Base-by-base conservation (phyloP, 202 grass and related monocot species). In the Hordeum pubiflorum region DNA sequence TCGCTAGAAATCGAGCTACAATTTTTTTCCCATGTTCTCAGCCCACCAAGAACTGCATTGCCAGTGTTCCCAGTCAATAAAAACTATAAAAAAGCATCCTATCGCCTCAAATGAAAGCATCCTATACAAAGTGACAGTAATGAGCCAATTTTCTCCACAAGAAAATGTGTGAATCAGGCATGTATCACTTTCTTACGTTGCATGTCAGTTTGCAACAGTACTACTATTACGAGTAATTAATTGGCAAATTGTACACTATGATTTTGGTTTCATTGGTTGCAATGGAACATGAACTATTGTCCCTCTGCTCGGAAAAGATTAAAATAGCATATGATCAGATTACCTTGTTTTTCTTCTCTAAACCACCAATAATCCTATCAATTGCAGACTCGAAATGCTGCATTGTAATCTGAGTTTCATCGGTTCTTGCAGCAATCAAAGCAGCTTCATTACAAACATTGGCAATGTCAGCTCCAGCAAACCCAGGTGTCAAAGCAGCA, bases 291-390 rank as follows among this genome's bases (percentile, higher is more conserved):
- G 22, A 24, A 8, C 2, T 52, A 43, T 4, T 72, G 69, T 24
- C 41, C 11, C 15, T 32, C 5, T 10, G 15, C 2, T 10, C 24
- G 2, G 6, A 72, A 43, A n/a, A 11, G 8, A 32, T 27, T 22
- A 38, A 62, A 69, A 20, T 54, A 79, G 81, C 54, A 46, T 43
- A 20, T 4, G 7, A 31, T 58, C 76, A 79, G 13, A 63, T 86
- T 85, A 95, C 96, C 90, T 89, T 99, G 76, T 99, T 95, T 91
- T 93, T 99, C 96, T 99, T 99, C 80, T 98, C 96, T 55, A 98
- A 81, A 38, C 96, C 96, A 67, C 96, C 96, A 75, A 98, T 98
- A 50, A 98, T 88, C 59, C 96, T 91, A 84, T 98, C 96, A 68
- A 95, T 91, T 15, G 96, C 96, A 86, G 91, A 79, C 46, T 98